Evolutionary conservation across 352 stramenopile species (phyloP).

Genomic region (Phytopythium kandeliae): DNA sequence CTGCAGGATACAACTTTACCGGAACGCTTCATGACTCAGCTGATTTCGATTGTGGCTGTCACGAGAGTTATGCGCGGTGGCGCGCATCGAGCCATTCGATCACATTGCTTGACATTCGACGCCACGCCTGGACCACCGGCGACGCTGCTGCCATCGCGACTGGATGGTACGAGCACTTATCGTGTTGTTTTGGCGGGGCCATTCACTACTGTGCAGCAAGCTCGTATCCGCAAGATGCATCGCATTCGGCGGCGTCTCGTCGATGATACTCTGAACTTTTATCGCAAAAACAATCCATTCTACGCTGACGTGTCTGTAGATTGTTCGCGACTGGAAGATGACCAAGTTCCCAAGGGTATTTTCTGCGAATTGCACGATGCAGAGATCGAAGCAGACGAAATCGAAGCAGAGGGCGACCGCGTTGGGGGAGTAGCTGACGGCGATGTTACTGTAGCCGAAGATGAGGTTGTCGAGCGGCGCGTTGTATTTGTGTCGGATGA

Average conservation of each 20-base stretch:
- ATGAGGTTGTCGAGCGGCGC: background rate
- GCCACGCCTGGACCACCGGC: slow-evolving; percentile 5
- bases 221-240: background rate
- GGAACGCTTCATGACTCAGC: slow-evolving; percentile 11
- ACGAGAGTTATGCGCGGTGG: slow-evolving; percentile 12
- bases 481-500: background rate
- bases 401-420: background rate
- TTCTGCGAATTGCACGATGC: background rate
- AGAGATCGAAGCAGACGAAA: background rate
- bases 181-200: background rate
- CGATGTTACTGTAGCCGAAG: background rate
- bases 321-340: background rate
- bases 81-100: slow-evolving; percentile 9
- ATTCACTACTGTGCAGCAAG: background rate
- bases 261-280: background rate
- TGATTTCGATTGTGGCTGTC: slow-evolving; percentile 2
- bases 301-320: background rate
- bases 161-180: background rate
- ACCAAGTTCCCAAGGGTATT: background rate
- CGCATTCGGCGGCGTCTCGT: background rate
- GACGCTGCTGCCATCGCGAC: background rate
- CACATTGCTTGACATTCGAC: slow-evolving; percentile 18
- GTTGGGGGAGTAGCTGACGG: background rate
- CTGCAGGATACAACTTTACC: background rate
- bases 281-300: background rate